Percentiles rank a stretch among this genome's conserved stretches.
phyloP scores from a whole-genome alignment of 169 alveolate species.

The Neospora caninum region DNA sequence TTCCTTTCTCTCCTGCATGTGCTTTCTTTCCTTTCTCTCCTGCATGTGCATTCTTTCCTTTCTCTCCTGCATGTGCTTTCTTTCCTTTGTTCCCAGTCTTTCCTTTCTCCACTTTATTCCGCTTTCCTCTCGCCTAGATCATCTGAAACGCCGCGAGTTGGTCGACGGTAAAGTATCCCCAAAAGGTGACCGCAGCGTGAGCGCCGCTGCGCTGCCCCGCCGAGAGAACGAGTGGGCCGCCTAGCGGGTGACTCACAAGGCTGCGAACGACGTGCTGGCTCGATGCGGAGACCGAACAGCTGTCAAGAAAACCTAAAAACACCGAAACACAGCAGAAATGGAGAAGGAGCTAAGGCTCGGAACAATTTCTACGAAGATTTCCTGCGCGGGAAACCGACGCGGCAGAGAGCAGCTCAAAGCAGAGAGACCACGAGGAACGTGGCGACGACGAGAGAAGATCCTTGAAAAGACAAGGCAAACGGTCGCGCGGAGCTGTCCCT shows the following conservation, averaged over 20 bases:
- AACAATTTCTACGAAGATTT: not conserved
- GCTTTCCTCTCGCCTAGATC: not conserved
- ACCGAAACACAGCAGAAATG: not conserved
- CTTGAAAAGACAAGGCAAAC: too few relatives aligned
- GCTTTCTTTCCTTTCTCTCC: too few relatives aligned
- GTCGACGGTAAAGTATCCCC: constrained; percentile 41
- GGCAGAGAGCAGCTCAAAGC: too few relatives aligned
- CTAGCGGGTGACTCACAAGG: constrained; percentile 33
- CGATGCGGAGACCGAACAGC: not conserved
- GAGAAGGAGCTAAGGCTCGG: not conserved
- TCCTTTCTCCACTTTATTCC: too few relatives aligned
- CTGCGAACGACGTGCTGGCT: constrained; percentile 27
- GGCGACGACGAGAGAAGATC: too few relatives aligned
- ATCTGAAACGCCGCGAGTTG: not conserved
- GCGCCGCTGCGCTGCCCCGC: constrained; percentile 13
- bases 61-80: too few relatives aligned
- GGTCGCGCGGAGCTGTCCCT: too few relatives aligned
- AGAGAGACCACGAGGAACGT: too few relatives aligned
- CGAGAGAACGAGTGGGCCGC: constrained; percentile 36
- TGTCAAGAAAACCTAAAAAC: constrained; percentile 18
- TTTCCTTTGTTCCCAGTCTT: too few relatives aligned
- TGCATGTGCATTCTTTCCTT: too few relatives aligned
- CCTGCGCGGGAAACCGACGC: too few relatives aligned
- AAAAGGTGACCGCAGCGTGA: not conserved
- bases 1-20: too few relatives aligned